These are phyloP conservation scores for Westerdykella aurantiaca DNA, from an alignment of 2,329 filamentous ascomycete genomes.

Conservation along the genomic window DNA sequence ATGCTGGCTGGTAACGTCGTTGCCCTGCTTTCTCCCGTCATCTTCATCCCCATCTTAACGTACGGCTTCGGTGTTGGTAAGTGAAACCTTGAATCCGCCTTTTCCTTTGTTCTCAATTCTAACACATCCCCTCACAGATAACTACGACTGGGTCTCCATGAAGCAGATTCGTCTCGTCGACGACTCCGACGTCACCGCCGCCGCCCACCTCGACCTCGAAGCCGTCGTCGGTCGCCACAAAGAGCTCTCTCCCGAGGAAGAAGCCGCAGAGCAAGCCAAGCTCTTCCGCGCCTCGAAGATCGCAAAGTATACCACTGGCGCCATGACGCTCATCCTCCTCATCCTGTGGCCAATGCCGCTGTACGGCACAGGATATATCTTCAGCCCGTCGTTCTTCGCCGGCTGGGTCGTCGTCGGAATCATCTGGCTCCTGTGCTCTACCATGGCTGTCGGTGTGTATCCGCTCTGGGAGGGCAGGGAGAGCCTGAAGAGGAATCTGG, in stretches of 20 bases:
- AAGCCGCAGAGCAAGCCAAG: constrained; percentile 37
- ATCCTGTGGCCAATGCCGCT: constrained; percentile 89
- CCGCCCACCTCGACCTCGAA: constrained; percentile 58
- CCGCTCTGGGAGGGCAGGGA: constrained; percentile 64
- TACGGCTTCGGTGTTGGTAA: constrained; percentile 52
- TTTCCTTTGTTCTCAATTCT: constrained; percentile 24
- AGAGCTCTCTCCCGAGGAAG: constrained; percentile 23
- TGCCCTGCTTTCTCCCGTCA: constrained; percentile 66
- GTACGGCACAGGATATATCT: constrained; percentile 77
- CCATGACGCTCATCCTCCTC: constrained; percentile 64
- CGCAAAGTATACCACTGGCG: constrained; percentile 52
- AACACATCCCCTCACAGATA: constrained; percentile 49
- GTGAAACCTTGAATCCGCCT: not conserved
- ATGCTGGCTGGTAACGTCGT: constrained; percentile 86
- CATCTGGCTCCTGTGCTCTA: constrained; percentile 70
- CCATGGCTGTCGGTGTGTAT: constrained; percentile 70
- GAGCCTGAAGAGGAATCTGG: constrained; percentile 20
- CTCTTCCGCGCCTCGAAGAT: constrained; percentile 45
- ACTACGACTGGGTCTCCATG: constrained; percentile 85
- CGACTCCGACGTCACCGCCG: constrained; percentile 63
- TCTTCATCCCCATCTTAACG: constrained; percentile 71
- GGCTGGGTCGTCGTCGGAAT: constrained; percentile 66
- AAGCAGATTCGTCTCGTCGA: constrained; percentile 69
- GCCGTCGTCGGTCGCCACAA: constrained; percentile 43
- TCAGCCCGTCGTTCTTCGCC: constrained; percentile 73